A percentile compares a stretch with the other conserved stretches of the same genome.
Evolutionary conservation across 1,139 yeast genomes (phyloP).

Genomic region (Hansenula lynferdii): DNA sequence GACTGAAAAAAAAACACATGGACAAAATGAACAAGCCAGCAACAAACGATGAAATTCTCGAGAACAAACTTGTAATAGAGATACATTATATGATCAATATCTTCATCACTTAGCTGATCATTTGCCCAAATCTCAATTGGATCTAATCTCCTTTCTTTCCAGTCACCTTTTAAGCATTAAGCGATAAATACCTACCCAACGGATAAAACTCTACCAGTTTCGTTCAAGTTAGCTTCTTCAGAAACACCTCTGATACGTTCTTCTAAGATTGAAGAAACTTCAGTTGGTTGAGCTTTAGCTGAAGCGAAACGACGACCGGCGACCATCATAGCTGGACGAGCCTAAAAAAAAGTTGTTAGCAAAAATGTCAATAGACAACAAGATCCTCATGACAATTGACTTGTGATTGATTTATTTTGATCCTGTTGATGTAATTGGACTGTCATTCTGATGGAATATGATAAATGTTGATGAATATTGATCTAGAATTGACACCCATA

Average conservation of each 20-base stretch:
- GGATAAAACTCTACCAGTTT: slow-evolving; percentile 98
- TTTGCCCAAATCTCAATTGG: too few species aligned
- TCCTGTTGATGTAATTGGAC: too few species aligned
- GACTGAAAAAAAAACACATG: too few species aligned
- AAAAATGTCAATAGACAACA: too few species aligned
- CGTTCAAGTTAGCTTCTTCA: slow-evolving; percentile 96
- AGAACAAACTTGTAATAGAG: too few species aligned
- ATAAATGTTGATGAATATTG: neutral
- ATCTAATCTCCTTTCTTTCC: too few species aligned
- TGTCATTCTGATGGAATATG: neutral
- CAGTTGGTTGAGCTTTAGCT: slow-evolving; percentile 98
- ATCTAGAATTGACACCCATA: slow-evolving; percentile 1
- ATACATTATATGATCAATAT: too few species aligned
- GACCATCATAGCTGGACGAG: slow-evolving; percentile 66
- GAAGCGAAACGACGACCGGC: slow-evolving; percentile 83
- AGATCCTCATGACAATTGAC: too few species aligned
- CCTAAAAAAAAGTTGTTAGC: slow-evolving; percentile 34
- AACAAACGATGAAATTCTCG: too few species aligned
- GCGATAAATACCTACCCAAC: slow-evolving; percentile 64
- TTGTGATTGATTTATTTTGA: too few species aligned
- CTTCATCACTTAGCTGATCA: neutral
- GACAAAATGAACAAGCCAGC: too few species aligned
- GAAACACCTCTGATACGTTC: slow-evolving; percentile 99
- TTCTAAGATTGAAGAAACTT: slow-evolving; percentile 97
- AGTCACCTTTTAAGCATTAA: too few species aligned